Evolutionary conservation across 2,329 filamentous ascomycete genomes (phyloP).

Genomic region (Cadophora luteo-olivacea): DNA sequence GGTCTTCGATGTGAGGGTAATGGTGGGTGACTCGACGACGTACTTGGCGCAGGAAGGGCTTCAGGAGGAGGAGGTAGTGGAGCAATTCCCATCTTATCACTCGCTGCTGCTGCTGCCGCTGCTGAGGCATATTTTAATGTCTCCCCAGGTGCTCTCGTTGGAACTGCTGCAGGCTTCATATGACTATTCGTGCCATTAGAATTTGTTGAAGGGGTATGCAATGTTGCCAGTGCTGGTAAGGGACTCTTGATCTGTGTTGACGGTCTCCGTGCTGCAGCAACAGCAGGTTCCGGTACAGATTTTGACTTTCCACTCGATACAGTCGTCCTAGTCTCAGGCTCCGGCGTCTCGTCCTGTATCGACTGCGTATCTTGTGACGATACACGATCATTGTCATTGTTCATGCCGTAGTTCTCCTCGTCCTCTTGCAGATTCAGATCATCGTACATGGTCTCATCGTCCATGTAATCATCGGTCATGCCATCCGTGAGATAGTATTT

Average conservation of each 20-base stretch:
- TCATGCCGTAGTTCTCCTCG: constrained; percentile 85
- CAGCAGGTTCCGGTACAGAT: constrained; percentile 63
- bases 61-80: constrained; percentile 91
- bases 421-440: constrained; percentile 92
- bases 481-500: constrained; percentile 94
- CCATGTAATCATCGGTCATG: constrained; percentile 86
- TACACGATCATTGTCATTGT: constrained; percentile 79
- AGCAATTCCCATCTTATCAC: constrained; percentile 91
- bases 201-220: constrained; percentile 75
- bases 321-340: constrained; percentile 57
- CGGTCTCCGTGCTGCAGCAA: constrained; percentile 68
- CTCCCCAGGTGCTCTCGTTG: constrained; percentile 84
- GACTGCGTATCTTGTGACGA: constrained; percentile 98
- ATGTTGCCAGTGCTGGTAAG: constrained; percentile 86
- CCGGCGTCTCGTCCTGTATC: constrained; percentile 80
- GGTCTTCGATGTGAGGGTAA: constrained; percentile 52
- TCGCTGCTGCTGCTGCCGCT: constrained; percentile 89
- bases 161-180: constrained; percentile 94
- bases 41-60: constrained; percentile 55
- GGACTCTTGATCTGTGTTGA: constrained; percentile 94
- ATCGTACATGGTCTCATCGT: constrained; percentile 95
- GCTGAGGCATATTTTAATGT: constrained; percentile 96
- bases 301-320: constrained; percentile 56
- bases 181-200: constrained; percentile 65
- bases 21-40: constrained; percentile 43